A percentile compares a stretch with the other conserved stretches of the same genome.
phyloP scores from a whole-genome alignment of 768 basidiomycete genomes.

The Boletus insuetus region DNA sequence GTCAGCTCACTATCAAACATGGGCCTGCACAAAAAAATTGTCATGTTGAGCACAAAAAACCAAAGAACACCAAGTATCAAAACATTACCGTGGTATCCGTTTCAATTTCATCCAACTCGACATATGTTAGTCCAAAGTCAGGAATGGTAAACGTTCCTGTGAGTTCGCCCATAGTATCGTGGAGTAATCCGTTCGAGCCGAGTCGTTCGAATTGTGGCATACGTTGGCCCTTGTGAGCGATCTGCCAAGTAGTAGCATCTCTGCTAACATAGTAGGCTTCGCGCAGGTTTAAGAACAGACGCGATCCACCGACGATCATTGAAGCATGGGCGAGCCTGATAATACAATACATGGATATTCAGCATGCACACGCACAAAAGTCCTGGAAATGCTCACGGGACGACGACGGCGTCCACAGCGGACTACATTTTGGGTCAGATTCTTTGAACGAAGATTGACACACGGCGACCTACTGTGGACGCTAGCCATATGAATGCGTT shows the following conservation, averaged over 20 bases:
- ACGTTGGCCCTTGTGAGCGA: too few relatives aligned
- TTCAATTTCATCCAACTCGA: not conserved
- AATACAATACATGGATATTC: not conserved
- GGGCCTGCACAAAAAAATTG: too few relatives aligned
- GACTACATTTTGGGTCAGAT: not conserved
- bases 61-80: not conserved
- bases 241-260: not conserved
- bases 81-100: not conserved
- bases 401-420: not conserved
- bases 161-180: not conserved
- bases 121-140: not conserved
- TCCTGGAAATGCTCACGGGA: not conserved
- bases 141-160: not conserved
- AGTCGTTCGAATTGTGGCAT: not conserved
- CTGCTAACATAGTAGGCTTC: not conserved
- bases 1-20: not conserved
- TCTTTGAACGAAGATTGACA: too few relatives aligned
- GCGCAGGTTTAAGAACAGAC: not conserved
- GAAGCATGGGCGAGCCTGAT: not conserved
- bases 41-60: not conserved
- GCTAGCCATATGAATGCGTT: not conserved
- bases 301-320: not conserved
- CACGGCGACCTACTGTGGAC: not conserved
- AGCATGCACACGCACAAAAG: not conserved
- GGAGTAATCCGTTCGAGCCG: not conserved